A percentile compares a stretch with the other conserved stretches of the same genome.
Conservation (phyloP, 441 rosid species). For the Erodium trifolium region DNA sequence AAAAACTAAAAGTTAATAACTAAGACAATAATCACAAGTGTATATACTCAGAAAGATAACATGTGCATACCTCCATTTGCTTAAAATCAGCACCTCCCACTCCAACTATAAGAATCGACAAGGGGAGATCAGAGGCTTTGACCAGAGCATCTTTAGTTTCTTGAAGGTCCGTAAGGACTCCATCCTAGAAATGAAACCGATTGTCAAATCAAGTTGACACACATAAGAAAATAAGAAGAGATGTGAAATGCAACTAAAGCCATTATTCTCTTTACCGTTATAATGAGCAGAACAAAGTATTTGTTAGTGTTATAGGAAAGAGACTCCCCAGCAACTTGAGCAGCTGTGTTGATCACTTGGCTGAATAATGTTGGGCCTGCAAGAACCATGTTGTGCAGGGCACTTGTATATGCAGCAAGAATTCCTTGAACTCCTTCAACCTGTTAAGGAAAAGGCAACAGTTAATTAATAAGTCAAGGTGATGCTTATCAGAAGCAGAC, state of each 20-base stretch:
- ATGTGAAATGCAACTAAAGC: not conserved
- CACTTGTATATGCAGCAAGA: slow-evolving; percentile 59
- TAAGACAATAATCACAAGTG: not conserved
- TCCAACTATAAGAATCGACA: slow-evolving; percentile 61
- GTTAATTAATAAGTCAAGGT: not conserved
- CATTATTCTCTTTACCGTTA: slow-evolving; percentile 43
- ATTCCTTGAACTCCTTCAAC: slow-evolving; percentile 78
- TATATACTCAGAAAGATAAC: not conserved
- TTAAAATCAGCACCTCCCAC: slow-evolving; percentile 59
- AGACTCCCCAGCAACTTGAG: slow-evolving; percentile 51
- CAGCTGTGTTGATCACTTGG: slow-evolving; percentile 61
- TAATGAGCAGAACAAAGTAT: slow-evolving; percentile 66
- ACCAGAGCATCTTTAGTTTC: slow-evolving; percentile 61
- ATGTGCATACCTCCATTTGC: slow-evolving; percentile 62
- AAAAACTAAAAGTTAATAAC: no score
- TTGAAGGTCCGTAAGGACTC: slow-evolving; percentile 56
- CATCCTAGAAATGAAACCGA: slow-evolving; percentile 42
- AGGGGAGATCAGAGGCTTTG: slow-evolving; percentile 67
- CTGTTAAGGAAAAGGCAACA: slow-evolving; percentile 25
- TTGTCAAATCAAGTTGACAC: not conserved
- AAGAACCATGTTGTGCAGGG: slow-evolving; percentile 49
- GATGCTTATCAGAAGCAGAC: not conserved
- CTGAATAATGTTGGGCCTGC: slow-evolving; percentile 84
- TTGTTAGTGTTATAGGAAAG: slow-evolving; percentile 33
- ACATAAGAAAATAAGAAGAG: not conserved